Conservation (phyloP, 495 filamentous ascomycete species). For the Rusavskia elegans region DNA sequence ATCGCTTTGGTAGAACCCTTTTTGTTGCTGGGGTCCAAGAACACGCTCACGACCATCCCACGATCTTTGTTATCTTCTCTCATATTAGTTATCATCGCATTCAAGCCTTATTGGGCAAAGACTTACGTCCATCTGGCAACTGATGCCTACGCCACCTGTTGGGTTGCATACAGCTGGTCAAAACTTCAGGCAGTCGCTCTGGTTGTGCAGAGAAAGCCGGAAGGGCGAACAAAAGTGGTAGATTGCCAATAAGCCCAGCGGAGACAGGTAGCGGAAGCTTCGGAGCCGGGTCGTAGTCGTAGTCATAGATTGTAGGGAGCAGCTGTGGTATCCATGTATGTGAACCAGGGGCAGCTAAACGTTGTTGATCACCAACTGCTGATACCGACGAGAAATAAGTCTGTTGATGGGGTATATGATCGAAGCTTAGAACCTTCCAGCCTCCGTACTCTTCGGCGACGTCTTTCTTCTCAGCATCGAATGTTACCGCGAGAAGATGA, state of each 20-base stretch:
- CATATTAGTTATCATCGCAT: too few species aligned
- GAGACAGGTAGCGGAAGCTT: too few species aligned
- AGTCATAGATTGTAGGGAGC: too few species aligned
- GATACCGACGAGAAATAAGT: neutral
- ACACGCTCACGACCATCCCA: too few species aligned
- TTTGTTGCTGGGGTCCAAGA: too few species aligned
- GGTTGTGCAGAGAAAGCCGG: constrained; percentile 10
- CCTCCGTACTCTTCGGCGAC: neutral
- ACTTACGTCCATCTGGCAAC: constrained; percentile 6
- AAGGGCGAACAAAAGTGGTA: constrained; percentile 11
- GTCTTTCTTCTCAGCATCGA: neutral
- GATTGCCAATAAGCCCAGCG: constrained; percentile 7
- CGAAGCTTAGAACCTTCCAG: constrained; percentile 2
- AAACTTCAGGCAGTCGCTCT: neutral
- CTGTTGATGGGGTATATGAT: neutral
- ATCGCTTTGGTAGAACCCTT: too few species aligned
- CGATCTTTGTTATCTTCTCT: too few species aligned
- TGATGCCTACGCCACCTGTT: constrained; percentile 2
- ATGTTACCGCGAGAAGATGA: constrained; percentile 1
- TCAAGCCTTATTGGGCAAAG: neutral
- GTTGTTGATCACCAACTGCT: neutral
- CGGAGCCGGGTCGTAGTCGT: too few species aligned
- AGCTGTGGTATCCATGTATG: too few species aligned
- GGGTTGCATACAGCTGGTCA: neutral
- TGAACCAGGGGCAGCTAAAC: constrained; percentile 4